Conservation (phyloP, 768 basidiomycete species). For the Tylopilus sp. region DNA sequence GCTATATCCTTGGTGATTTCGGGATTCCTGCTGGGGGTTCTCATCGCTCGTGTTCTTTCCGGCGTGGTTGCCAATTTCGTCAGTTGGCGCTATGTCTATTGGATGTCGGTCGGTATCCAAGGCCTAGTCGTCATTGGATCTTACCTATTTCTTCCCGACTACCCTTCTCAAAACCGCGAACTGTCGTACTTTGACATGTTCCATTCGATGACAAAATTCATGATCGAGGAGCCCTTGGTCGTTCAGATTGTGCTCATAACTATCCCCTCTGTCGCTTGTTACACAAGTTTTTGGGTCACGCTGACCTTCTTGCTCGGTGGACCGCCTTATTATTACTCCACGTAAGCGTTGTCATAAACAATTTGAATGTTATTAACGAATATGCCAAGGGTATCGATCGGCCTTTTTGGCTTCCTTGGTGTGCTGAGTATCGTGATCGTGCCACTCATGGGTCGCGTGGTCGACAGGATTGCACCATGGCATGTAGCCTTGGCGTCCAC, state of each 20-base stretch:
- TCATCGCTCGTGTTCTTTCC: not conserved
- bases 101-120: not conserved
- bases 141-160: not conserved
- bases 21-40: not conserved
- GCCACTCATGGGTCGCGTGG: conserved; percentile 60
- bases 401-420: conserved; percentile 69
- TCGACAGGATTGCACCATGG: conserved; percentile 74
- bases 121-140: not conserved
- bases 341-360: conserved; percentile 33
- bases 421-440: conserved; percentile 63
- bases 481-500: conserved; percentile 59
- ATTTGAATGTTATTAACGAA: not conserved
- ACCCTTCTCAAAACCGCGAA: not conserved
- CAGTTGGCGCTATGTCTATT: not conserved
- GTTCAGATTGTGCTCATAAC: not conserved
- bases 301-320: conserved; percentile 77
- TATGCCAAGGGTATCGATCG: conserved; percentile 28
- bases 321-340: conserved; percentile 68
- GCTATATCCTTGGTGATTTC: not conserved
- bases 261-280: conserved; percentile 18
- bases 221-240: not conserved
- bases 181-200: not conserved
- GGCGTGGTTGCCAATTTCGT: not conserved
- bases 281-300: conserved; percentile 62
- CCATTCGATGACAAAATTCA: not conserved